Evolutionary conservation across 2,329 filamentous ascomycete species (phyloP).

Genomic region (Ophiostoma pallidulum): DNA sequence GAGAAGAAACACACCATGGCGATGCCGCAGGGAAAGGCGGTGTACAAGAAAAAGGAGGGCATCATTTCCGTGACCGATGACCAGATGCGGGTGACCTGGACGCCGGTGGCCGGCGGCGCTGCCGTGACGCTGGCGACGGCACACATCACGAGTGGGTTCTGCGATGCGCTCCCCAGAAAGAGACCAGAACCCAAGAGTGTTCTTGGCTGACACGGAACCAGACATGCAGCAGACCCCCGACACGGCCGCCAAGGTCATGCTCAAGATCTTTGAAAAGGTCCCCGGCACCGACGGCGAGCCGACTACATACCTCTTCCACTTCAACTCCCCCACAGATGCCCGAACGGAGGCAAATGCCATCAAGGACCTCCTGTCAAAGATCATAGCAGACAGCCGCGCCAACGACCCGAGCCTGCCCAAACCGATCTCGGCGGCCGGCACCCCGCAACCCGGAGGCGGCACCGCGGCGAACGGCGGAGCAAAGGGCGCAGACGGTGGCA

Average conservation of each 20-base stretch:
- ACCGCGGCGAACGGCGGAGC: constrained; percentile 11
- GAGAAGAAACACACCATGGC: constrained; percentile 35
- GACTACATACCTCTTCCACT: constrained; percentile 74
- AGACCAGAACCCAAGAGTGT: too few relatives aligned
- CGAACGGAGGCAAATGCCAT: constrained; percentile 76
- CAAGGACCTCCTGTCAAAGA: constrained; percentile 68
- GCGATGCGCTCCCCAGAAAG: too few relatives aligned
- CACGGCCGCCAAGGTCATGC: constrained; percentile 78
- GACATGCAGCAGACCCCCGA: constrained; percentile 94
- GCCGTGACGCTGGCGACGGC: constrained; percentile 60
- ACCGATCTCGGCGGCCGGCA: constrained; percentile 28
- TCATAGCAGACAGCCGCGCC: constrained; percentile 62
- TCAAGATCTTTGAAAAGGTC: constrained; percentile 77
- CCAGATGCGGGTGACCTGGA: constrained; percentile 70
- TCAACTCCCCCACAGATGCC: constrained; percentile 67
- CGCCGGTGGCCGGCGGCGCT: constrained; percentile 51
- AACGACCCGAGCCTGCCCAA: constrained; percentile 41
- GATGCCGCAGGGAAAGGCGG: constrained; percentile 54
- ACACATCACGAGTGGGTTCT: constrained; percentile 67
- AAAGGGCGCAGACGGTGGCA: constrained; percentile 19
- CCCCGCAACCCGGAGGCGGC: constrained; percentile 16
- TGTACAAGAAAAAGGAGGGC: constrained; percentile 96
- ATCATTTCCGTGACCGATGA: constrained; percentile 66
- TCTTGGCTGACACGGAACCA: constrained; percentile 27
- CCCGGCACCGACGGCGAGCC: constrained; percentile 45